phyloP scores from a whole-genome alignment of 139 green algal genomes.

The Penium margaritaceum region DNA sequence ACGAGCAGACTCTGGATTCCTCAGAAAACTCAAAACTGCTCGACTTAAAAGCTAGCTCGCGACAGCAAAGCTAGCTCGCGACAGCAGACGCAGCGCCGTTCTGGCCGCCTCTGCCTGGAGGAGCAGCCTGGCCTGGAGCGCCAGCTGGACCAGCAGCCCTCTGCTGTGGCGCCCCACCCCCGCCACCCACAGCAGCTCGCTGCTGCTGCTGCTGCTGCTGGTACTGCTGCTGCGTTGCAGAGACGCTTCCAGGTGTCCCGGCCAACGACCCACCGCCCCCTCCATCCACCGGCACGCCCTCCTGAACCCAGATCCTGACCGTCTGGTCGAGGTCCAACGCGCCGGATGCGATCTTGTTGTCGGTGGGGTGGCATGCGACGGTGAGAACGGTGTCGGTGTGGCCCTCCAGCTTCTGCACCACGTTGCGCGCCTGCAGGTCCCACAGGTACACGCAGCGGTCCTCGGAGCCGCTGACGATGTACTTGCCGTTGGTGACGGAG shows the following conservation, averaged over 20 bases:
- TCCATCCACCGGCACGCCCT: slow-evolving; percentile 3
- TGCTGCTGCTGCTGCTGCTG: background rate
- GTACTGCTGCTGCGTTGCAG: too few species aligned
- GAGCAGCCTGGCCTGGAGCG: background rate
- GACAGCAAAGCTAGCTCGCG: too few species aligned
- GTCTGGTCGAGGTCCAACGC: slow-evolving; percentile 43
- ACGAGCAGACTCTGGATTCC: too few species aligned
- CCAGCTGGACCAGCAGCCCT: background rate
- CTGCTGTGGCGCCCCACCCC: background rate
- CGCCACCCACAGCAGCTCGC: background rate
- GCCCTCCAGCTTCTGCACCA: slow-evolving; percentile 38
- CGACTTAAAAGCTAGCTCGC: too few species aligned
- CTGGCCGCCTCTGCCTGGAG: too few species aligned
- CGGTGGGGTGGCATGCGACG: slow-evolving; percentile 39
- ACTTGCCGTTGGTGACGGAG: slow-evolving; percentile 47
- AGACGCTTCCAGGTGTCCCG: background rate
- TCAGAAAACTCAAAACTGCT: too few species aligned
- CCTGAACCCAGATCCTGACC: slow-evolving; percentile 45
- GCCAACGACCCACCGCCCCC: background rate
- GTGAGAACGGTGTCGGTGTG: slow-evolving; percentile 43
- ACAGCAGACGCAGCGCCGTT: too few species aligned
- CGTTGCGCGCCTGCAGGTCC: slow-evolving; percentile 59
- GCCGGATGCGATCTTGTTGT: slow-evolving; percentile 46
- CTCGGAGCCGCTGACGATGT: slow-evolving; percentile 73
- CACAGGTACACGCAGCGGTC: slow-evolving; percentile 72